Evolutionary conservation across 768 basidiomycete species (phyloP).

Genomic region (Crassisporium funariophilum): DNA sequence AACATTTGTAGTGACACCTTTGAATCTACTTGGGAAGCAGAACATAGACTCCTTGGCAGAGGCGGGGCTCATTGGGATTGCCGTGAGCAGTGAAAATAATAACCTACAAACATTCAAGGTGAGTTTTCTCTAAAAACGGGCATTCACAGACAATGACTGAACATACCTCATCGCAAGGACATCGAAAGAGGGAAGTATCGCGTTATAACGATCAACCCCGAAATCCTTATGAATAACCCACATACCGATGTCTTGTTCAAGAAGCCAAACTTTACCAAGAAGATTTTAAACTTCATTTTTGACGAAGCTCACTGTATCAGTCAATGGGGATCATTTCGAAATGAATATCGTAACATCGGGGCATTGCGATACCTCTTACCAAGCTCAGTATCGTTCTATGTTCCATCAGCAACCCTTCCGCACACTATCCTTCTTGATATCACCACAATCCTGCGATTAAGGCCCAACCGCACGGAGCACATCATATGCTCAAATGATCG

Average conservation of each 20-base stretch:
- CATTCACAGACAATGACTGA: not conserved
- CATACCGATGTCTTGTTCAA: slow-evolving; percentile 16
- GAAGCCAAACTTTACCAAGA: slow-evolving; percentile 9
- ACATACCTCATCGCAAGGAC: slow-evolving; percentile 17
- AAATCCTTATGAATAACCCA: slow-evolving; percentile 8
- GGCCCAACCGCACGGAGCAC: slow-evolving; percentile 3
- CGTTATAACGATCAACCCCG: slow-evolving; percentile 20
- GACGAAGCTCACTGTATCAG: slow-evolving; percentile 46
- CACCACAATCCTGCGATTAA: slow-evolving; percentile 18
- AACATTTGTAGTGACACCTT: slow-evolving; percentile 27
- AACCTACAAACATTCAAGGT: slow-evolving; percentile 20
- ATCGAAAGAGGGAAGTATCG: slow-evolving; percentile 18
- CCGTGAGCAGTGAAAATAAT: slow-evolving; percentile 16
- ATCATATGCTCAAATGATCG: slow-evolving; percentile 29
- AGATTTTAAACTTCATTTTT: slow-evolving; percentile 15
- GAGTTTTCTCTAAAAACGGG: not conserved
- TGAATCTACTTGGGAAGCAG: slow-evolving; percentile 34
- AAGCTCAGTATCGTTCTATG: slow-evolving; percentile 26
- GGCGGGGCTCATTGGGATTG: too few relatives aligned
- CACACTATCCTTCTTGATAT: slow-evolving; percentile 23
- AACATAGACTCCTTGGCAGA: slow-evolving; percentile 26
- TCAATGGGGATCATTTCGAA: slow-evolving; percentile 38
- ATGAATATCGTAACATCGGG: slow-evolving; percentile 31
- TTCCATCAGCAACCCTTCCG: slow-evolving; percentile 37
- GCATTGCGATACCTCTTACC: slow-evolving; percentile 30